These are phyloP conservation scores for Flaveria brownii DNA, from an alignment of 129 eudicot species.

Conservation along the genomic window DNA sequence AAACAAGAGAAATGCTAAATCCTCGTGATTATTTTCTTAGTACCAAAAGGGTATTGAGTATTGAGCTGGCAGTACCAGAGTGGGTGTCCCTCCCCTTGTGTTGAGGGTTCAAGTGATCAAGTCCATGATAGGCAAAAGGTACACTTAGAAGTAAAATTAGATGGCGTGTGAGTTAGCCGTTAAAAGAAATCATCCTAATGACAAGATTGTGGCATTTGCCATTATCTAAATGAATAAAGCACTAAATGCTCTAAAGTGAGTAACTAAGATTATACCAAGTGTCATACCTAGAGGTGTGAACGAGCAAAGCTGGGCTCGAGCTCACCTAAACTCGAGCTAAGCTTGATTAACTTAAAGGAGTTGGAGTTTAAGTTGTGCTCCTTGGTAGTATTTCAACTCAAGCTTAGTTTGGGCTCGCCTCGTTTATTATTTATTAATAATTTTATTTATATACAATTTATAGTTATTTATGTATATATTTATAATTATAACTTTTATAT, in stretches of 20 bases:
- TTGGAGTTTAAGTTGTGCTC: background rate
- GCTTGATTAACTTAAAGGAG: background rate
- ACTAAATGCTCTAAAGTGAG: background rate
- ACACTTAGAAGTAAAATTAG: too few relatives aligned
- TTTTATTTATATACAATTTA: background rate
- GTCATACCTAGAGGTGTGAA: background rate
- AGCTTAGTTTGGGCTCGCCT: background rate
- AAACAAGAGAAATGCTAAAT: background rate
- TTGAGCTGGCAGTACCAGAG: too few relatives aligned
- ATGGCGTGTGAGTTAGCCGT: too few relatives aligned
- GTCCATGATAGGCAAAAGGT: too few relatives aligned
- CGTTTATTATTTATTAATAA: too few relatives aligned
- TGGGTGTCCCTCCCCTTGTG: too few relatives aligned
- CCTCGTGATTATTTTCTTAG: background rate
- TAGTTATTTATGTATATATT: too few relatives aligned
- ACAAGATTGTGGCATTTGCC: background rate
- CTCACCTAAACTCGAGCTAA: background rate
- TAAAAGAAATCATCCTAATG: background rate
- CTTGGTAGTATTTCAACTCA: too few relatives aligned
- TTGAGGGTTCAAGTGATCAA: too few relatives aligned
- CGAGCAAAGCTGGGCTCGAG: background rate
- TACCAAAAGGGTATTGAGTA: background rate
- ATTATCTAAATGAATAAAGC: background rate
- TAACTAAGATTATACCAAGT: background rate
- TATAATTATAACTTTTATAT: too few relatives aligned